These are phyloP conservation scores for Fragaria vesca DNA, from an alignment of 306 rosid genomes.

Conservation along the genomic window DNA sequence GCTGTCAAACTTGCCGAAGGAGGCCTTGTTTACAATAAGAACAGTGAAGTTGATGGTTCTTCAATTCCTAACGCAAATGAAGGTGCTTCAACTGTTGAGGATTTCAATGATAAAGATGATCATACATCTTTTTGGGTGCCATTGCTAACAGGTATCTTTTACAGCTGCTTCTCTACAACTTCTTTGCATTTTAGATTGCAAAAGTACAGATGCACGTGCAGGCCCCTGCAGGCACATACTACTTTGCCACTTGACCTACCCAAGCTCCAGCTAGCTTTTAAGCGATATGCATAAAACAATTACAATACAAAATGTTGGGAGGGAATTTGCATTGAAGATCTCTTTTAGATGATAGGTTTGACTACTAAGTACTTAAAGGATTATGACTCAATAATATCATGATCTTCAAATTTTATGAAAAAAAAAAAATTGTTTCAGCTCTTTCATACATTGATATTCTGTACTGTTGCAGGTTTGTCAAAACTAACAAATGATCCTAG, in stretches of 20 bases:
- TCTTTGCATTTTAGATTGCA: slow-evolving; percentile 1
- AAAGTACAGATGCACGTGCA: background rate
- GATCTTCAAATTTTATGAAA: background rate
- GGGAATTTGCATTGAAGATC: background rate
- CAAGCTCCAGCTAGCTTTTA: background rate
- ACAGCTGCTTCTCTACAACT: slow-evolving; percentile 12
- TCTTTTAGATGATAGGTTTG: background rate
- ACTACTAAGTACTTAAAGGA: background rate
- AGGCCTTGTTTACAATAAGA: slow-evolving; percentile 80
- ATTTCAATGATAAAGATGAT: slow-evolving; percentile 67
- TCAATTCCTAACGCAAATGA: slow-evolving; percentile 37
- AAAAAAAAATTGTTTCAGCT: background rate
- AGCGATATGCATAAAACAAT: background rate
- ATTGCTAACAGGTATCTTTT: slow-evolving; percentile 74
- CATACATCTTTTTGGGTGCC: slow-evolving; percentile 88
- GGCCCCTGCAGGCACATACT: background rate
- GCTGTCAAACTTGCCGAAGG: slow-evolving; percentile 99
- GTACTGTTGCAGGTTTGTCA: slow-evolving; percentile 70
- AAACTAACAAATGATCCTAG: slow-evolving; percentile 90
- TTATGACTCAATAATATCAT: background rate
- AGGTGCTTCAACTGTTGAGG: slow-evolving; percentile 40
- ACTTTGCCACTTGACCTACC: slow-evolving; percentile 7
- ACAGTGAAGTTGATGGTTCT: slow-evolving; percentile 43
- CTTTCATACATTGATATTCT: slow-evolving; percentile 2
- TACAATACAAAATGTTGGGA: background rate